Evolutionary conservation across 257 asterid genomes (phyloP).

Genomic region (Plectranthus barbatus): DNA sequence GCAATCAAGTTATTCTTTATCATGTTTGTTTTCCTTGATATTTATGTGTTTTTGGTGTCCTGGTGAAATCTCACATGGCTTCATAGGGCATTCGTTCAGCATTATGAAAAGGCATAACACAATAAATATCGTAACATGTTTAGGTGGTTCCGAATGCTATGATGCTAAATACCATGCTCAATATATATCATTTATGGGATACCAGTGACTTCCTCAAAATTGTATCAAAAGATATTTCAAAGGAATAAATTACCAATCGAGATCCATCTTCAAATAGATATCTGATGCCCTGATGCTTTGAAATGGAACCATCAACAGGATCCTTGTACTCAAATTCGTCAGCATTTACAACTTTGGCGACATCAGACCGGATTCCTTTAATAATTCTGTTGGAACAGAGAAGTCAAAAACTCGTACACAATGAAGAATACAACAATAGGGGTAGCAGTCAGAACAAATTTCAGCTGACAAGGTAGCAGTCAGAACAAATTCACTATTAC

Average conservation of each 20-base stretch:
- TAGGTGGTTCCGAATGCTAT: background rate
- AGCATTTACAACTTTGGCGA: constrained; percentile 59
- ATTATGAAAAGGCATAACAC: background rate
- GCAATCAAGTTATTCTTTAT: no score
- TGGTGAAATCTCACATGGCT: background rate
- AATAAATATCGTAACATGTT: background rate
- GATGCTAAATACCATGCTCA: background rate
- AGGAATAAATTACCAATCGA: constrained; percentile 61
- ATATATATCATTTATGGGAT: background rate
- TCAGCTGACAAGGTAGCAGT: background rate
- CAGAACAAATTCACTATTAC: no score
- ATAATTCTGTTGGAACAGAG: constrained; percentile 42
- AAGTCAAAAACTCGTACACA: background rate
- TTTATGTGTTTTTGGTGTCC: background rate
- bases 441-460: background rate
- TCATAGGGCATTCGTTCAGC: background rate
- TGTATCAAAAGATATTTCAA: background rate
- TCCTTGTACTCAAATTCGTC: constrained; percentile 98
- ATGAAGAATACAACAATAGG: background rate
- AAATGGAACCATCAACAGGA: constrained; percentile 93
- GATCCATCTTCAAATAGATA: constrained; percentile 90
- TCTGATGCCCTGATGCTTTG: constrained; percentile 95
- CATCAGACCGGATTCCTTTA: constrained; percentile 57
- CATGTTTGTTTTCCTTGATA: no score
- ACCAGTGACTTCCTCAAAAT: background rate